A percentile compares a stretch with the other conserved stretches of the same genome.
phyloP scores from a whole-genome alignment of 805 yeast species.

The Metschnikowia proteae region DNA sequence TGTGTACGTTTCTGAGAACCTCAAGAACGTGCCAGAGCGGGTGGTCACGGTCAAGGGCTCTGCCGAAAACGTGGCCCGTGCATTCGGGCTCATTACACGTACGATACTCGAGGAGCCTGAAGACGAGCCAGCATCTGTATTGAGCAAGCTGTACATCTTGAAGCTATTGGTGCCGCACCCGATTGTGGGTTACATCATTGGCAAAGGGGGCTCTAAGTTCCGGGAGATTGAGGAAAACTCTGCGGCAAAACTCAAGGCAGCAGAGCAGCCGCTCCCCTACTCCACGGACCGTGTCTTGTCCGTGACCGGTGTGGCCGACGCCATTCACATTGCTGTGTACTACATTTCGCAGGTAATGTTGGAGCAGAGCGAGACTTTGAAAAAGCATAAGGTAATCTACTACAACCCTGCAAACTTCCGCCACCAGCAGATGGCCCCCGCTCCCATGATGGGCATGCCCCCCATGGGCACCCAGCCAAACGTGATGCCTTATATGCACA shows the following conservation, averaged over 20 bases:
- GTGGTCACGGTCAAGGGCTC: conserved; percentile 71
- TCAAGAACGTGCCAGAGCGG: conserved; percentile 68
- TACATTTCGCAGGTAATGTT: conserved; percentile 66
- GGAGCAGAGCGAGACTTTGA: conserved; percentile 51
- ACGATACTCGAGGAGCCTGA: conserved; percentile 64
- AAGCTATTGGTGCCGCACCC: conserved; percentile 72
- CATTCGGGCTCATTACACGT: conserved; percentile 70
- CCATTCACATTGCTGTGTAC: conserved; percentile 78
- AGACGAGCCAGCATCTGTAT: conserved; percentile 54
- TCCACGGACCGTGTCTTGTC: conserved; percentile 74
- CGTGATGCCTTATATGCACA: conserved; percentile 18
- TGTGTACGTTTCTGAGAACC: conserved; percentile 68
- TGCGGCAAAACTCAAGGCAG: conserved; percentile 73
- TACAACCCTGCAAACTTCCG: conserved; percentile 54
- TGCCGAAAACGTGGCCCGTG: conserved; percentile 74
- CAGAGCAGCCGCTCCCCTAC: conserved; percentile 64
- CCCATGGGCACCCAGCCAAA: conserved; percentile 20
- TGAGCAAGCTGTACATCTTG: conserved; percentile 53
- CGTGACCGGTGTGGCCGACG: conserved; percentile 78
- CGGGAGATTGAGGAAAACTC: conserved; percentile 80
- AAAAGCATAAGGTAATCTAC: conserved; percentile 51
- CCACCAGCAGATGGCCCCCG: conserved; percentile 10
- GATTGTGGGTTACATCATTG: conserved; percentile 76
- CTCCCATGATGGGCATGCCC: conserved; percentile 19
- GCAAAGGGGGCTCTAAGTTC: conserved; percentile 68